phyloP scores from a whole-genome alignment of 768 basidiomycete species.

The Tricholoma sp. region DNA sequence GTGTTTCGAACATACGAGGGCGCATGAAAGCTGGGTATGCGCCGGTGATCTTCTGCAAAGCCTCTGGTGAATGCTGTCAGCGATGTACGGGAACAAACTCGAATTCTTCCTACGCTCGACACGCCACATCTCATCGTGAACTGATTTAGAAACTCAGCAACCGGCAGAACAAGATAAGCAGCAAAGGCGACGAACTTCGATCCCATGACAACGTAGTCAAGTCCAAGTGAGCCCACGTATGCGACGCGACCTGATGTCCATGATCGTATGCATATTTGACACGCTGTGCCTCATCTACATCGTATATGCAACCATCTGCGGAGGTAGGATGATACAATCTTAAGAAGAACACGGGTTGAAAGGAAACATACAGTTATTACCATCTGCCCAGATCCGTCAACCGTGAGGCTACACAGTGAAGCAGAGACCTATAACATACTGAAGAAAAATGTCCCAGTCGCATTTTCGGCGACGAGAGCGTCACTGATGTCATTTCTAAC shows the following conservation, averaged over 20 bases:
- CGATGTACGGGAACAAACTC: not conserved
- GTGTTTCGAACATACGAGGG: conserved; percentile 28
- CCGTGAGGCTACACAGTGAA: not conserved
- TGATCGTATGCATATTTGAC: conserved; percentile 33
- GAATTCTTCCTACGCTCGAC: conserved; percentile 32
- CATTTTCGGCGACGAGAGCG: conserved; percentile 27
- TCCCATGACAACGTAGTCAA: conserved; percentile 34
- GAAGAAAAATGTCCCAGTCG: conserved; percentile 41
- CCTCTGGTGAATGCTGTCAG: conserved; percentile 24
- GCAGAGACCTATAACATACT: conserved; percentile 23
- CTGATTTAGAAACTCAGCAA: conserved; percentile 13
- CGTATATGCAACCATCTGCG: conserved; percentile 36
- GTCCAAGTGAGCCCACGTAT: conserved; percentile 41
- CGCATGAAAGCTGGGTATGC: conserved; percentile 43
- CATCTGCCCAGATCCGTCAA: conserved; percentile 20
- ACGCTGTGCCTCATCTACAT: conserved; percentile 24
- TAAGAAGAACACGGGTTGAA: not conserved
- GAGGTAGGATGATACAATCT: not conserved
- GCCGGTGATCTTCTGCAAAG: conserved; percentile 36
- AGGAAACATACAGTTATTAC: conserved; percentile 31
- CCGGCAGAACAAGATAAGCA: not conserved
- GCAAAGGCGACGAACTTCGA: conserved; percentile 26
- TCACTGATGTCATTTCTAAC: conserved; percentile 32
- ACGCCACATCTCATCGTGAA: conserved; percentile 41
- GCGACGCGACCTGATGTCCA: conserved; percentile 41